These are phyloP conservation scores for Parmelia sp. DNA, from an alignment of 495 filamentous ascomycete genomes.

Conservation along the genomic window DNA sequence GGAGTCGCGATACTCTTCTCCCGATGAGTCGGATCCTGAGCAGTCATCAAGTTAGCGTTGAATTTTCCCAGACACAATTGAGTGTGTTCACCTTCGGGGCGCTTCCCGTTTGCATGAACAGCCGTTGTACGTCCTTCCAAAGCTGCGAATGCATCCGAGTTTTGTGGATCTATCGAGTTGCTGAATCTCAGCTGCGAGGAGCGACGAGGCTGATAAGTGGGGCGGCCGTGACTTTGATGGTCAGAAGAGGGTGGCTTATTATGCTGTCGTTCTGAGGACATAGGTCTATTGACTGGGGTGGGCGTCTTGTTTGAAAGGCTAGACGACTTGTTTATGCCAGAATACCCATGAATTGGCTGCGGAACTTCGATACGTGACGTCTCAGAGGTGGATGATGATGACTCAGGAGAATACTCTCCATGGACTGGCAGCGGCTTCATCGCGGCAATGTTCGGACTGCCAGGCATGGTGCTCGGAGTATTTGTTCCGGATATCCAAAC, in stretches of 20 bases:
- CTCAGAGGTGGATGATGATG: constrained; percentile 12
- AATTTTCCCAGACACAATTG: background rate
- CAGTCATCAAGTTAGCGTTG: background rate
- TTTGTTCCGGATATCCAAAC: constrained; percentile 74
- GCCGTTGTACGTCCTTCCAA: background rate
- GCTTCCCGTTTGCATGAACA: background rate
- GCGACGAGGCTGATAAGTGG: constrained; percentile 33
- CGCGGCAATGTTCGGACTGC: constrained; percentile 20
- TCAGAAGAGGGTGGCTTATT: constrained; percentile 15
- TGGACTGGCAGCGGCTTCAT: constrained; percentile 12
- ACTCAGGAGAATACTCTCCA: constrained; percentile 2
- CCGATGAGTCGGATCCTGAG: constrained; percentile 11
- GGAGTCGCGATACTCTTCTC: constrained; percentile 1
- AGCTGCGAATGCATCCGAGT: constrained; percentile 7
- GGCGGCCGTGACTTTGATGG: constrained; percentile 4
- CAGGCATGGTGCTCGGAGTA: constrained; percentile 43
- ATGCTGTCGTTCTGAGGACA: constrained; percentile 11
- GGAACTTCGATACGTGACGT: constrained; percentile 23
- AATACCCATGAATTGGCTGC: constrained; percentile 16
- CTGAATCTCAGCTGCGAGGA: constrained; percentile 34
- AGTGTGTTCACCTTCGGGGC: background rate
- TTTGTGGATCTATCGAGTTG: constrained; percentile 12
- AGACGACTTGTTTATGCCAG: constrained; percentile 25
- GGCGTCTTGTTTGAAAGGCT: constrained; percentile 21
- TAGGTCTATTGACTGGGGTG: constrained; percentile 8